Evolutionary conservation across 192 early-diverging fungal species (phyloP), one percentile per base, ranked within the genome.

Genomic region (Coemansia sp.): DNA sequence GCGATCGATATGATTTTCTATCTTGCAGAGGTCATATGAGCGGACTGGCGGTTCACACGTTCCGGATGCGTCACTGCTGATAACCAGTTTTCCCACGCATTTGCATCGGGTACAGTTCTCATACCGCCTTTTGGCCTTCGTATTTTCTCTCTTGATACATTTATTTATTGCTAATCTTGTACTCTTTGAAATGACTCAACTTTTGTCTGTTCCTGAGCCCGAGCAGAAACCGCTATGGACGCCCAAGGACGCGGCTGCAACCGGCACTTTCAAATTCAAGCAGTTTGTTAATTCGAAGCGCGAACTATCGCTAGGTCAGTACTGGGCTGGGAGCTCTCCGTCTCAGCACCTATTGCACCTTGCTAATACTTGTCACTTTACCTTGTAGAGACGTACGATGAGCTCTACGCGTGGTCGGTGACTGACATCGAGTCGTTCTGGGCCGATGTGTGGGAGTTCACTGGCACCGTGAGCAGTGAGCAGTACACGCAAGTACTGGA

Each of bases 371-470:
- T 16, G 53, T 8, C 4, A 12, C 56, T 56, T 15, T 45, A 40
- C 67, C 39, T 35, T 59, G 53, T 67, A 59, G 58, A 37, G 20
- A 70, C 63, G 35, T 97, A 99, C 64, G 78, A 86, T 32, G 91
- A 91, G 4, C 83, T 99, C 10, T 90, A 90, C 76, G 67, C 89
- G 59, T 99, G 93, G 93, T 96, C 94, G 3, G 88, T 92, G 32
- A 73, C 83, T 10, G 76, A 90, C 22, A 86, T 91, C 52, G 85
- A 84, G 64, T 71, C 85, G 12, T 99, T 99, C 79, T 99, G 97
- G 97, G 84, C 86, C 27, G 85, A 83, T 50, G 91, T 94, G 44
- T 94, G 94, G 93, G 88, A 92, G 53, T 95, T 86, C 58, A 76
- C 64, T 2, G 74, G 76, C 18, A 55, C 79, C 66, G 50, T 77